A percentile compares a stretch with the other conserved stretches of the same genome.
Evolutionary conservation across 1,284 basidiomycete genomes (phyloP).

Genomic region (Ceratobasidium sp.): DNA sequence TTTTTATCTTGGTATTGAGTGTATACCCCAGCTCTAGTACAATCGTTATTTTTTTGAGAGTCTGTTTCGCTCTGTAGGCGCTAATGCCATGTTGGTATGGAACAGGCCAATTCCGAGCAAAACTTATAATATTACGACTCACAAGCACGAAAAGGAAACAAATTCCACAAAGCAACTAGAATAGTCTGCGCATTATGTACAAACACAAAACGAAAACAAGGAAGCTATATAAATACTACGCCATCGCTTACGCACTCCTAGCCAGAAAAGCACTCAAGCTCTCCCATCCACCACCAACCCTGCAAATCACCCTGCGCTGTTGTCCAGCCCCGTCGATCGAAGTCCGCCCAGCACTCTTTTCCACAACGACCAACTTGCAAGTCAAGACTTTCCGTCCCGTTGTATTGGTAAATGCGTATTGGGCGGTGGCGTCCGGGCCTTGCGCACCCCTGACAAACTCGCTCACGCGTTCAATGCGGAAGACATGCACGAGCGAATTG

Average conservation of each 20-base stretch:
- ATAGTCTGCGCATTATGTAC: too few relatives aligned
- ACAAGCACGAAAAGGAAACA: too few relatives aligned
- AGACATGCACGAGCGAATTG: conserved; percentile 75
- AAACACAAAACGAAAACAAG: too few relatives aligned
- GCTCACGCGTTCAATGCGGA: conserved; percentile 80
- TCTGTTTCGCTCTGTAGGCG: too few relatives aligned
- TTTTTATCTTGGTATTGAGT: too few relatives aligned
- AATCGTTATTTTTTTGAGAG: too few relatives aligned
- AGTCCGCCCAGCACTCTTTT: conserved; percentile 55
- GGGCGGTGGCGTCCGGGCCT: conserved; percentile 76
- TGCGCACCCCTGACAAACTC: conserved; percentile 69
- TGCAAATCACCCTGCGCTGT: conserved; percentile 84
- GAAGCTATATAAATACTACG: too few relatives aligned
- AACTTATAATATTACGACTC: too few relatives aligned
- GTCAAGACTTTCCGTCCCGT: conserved; percentile 74
- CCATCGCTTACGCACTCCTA: conserved; percentile 13
- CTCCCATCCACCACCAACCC: conserved; percentile 71
- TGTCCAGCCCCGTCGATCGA: conserved; percentile 57
- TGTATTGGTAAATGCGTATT: conserved; percentile 79
- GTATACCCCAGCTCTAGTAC: too few relatives aligned
- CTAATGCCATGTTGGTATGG: too few relatives aligned
- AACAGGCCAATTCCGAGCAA: too few relatives aligned
- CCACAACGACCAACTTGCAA: conserved; percentile 79
- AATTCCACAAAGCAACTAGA: too few relatives aligned
- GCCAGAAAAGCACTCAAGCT: conserved; percentile 33